phyloP scores from a whole-genome alignment of 805 yeast genomes.

The Maudiozyma pseudohumilis region DNA sequence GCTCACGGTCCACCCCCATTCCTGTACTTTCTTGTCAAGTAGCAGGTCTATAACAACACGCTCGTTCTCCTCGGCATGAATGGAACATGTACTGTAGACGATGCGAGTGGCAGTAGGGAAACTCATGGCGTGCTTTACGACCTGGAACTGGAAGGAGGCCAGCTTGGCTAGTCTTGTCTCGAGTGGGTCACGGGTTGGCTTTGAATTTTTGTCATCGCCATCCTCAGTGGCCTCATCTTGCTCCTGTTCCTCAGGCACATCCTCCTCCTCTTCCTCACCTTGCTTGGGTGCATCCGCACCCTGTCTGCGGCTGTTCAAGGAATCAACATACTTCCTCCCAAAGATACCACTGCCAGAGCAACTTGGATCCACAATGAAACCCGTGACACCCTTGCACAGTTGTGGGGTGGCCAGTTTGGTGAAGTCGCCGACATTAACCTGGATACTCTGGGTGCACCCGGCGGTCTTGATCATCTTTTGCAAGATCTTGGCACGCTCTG shows the following conservation, averaged over 20 bases:
- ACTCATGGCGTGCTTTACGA: constrained; percentile 77
- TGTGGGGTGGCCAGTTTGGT: constrained; percentile 34
- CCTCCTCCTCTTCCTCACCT: constrained; percentile 5
- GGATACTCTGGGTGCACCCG: constrained; percentile 39
- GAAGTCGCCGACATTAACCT: constrained; percentile 45
- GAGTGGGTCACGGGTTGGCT: constrained; percentile 34
- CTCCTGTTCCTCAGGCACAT: constrained; percentile 35
- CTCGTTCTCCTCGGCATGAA: constrained; percentile 91
- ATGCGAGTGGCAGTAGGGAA: constrained; percentile 71
- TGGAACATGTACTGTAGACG: constrained; percentile 92
- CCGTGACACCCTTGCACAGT: constrained; percentile 58
- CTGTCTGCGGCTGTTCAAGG: constrained; percentile 24
- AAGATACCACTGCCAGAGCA: constrained; percentile 97
- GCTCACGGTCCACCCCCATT: constrained; percentile 67
- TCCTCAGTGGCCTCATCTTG: constrained; percentile 30
- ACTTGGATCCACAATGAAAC: constrained; percentile 88
- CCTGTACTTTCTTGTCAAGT: constrained; percentile 51
- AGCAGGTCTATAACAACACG: constrained; percentile 76
- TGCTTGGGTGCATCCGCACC: constrained; percentile 9
- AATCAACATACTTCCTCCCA: constrained; percentile 65
- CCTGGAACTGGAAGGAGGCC: constrained; percentile 77
- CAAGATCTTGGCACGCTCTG: constrained; percentile 57
- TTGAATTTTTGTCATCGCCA: constrained; percentile 15
- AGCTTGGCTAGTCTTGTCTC: constrained; percentile 45
- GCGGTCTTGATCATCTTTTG: constrained; percentile 74